These are phyloP conservation scores for Suillus americanus DNA, from an alignment of 768 basidiomycete species.

Conservation along the genomic window DNA sequence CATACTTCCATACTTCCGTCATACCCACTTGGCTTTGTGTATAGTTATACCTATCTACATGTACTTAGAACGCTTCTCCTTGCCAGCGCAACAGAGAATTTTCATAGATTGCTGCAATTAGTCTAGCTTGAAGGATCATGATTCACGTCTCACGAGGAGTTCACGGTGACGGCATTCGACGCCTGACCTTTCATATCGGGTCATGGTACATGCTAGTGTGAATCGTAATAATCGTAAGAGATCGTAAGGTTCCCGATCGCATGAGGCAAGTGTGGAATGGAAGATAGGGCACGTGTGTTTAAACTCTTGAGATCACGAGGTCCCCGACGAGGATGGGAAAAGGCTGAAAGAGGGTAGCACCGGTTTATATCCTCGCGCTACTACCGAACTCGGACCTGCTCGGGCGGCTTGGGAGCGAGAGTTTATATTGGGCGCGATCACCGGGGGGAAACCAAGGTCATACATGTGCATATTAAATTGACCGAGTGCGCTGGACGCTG, in stretches of 20 bases:
- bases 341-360: constrained; percentile 2
- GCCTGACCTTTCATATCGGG: neutral
- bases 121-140: neutral
- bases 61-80: constrained; percentile 7
- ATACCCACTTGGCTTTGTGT: constrained; percentile 3
- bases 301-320: constrained; percentile 14
- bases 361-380: neutral
- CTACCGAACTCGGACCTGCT: neutral
- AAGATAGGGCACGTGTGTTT: constrained; percentile 8
- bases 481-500: neutral
- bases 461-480: neutral
- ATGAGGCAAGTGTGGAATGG: constrained; percentile 10
- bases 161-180: constrained; percentile 6
- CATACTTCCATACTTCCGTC: constrained; percentile 1
- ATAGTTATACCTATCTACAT: constrained; percentile 32
- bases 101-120: constrained; percentile 10
- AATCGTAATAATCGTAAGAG: neutral
- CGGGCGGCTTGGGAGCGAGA: neutral
- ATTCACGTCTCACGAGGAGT: neutral
- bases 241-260: neutral
- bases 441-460: neutral
- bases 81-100: constrained; percentile 15
- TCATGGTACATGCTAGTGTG: neutral
- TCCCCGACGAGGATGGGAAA: constrained; percentile 2
- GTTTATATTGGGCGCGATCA: neutral